Base-by-base conservation (phyloP, 1,284 basidiomycete species). In the Salmacisia buchloeana region DNA sequence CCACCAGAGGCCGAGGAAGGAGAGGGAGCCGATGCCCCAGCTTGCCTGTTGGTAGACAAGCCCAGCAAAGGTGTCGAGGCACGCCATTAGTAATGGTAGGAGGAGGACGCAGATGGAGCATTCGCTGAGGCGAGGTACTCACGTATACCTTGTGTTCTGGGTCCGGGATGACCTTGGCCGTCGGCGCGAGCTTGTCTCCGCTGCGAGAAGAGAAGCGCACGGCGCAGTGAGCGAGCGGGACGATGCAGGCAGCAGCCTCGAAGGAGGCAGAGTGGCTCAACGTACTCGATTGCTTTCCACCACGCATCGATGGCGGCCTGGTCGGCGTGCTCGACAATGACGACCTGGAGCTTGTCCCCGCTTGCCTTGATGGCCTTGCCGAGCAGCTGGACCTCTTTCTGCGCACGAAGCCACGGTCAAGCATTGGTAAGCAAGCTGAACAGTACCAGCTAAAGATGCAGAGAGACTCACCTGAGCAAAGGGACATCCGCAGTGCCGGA, bases 401-500 rank as follows among this genome's bases (percentile, higher is more conserved):
- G 13, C 27, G 34, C 18, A n/a, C 7, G 10, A 43, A 21, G 18
- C 18, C 41, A 43, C 9, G 36, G 18, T 38, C 7, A 38, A 9
- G 7, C 18, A 38, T 38, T 18, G 18, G 36, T 7, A 9, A 38
- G 36, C 36, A 18, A 38, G 10, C 9, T 38, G 10, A 25, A 9
- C 2, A 27, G 1, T 2, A 27, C 2, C 2, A 52, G 4, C 29
- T 10, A 52, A 52, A 1, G 2, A 38, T 18, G 13, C 46, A 52
- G 23, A 25, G n/a, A 9, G 12, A 54, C 49, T 54, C 6, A 54
- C 49, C 15, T 68, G 58, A 13, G 67, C 65, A 39, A 67, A 68
- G 41, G 67, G 67, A 52, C 67, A 68, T 29, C 67, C 67, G 41
- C 64, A 67, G 34, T 68, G 67, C 23, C 67, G 58, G 12, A 66